Evolutionary conservation across 129 eudicot genomes (phyloP).

Genomic region (Chrysanthemum makinoi): DNA sequence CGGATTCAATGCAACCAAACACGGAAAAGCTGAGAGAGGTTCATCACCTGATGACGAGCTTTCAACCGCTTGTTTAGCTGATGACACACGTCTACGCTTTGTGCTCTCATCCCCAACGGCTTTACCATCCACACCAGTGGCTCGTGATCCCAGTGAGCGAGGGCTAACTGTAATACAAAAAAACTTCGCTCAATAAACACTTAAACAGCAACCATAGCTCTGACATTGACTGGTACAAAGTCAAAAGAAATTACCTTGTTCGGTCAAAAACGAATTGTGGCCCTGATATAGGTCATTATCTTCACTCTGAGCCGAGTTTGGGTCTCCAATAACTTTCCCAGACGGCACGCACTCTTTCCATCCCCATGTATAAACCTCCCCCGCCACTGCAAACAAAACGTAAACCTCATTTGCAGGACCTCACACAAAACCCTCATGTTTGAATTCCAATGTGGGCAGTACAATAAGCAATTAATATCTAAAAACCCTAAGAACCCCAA

Average conservation of each 20-base stretch:
- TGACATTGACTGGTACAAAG: background rate
- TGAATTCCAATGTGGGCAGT: no score
- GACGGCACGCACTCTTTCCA: conserved; percentile 99
- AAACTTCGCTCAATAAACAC: conserved; percentile 14
- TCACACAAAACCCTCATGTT: no score
- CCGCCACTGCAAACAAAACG: conserved; percentile 44
- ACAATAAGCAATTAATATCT: no score
- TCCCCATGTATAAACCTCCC: conserved; percentile 97
- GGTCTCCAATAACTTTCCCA: conserved; percentile 77
- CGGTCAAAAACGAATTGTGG: conserved; percentile 48
- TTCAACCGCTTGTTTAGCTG: conserved; percentile 74
- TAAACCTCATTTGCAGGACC: no score
- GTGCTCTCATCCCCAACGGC: conserved; percentile 63
- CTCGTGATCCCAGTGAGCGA: conserved; percentile 61
- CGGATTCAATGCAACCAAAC: conserved; percentile 74
- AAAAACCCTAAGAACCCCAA: no score
- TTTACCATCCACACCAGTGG: conserved; percentile 45
- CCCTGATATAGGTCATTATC: conserved; percentile 62
- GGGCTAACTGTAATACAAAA: conserved; percentile 60
- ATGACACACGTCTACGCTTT: conserved; percentile 76
- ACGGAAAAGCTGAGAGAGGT: conserved; percentile 77
- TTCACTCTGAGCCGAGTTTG: conserved; percentile 46
- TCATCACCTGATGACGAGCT: conserved; percentile 78
- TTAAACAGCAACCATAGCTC: background rate
- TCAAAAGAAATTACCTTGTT: conserved; percentile 56